Evolutionary conservation across 2,329 filamentous ascomycete genomes (phyloP).

Genomic region (Sporothrix luriei): DNA sequence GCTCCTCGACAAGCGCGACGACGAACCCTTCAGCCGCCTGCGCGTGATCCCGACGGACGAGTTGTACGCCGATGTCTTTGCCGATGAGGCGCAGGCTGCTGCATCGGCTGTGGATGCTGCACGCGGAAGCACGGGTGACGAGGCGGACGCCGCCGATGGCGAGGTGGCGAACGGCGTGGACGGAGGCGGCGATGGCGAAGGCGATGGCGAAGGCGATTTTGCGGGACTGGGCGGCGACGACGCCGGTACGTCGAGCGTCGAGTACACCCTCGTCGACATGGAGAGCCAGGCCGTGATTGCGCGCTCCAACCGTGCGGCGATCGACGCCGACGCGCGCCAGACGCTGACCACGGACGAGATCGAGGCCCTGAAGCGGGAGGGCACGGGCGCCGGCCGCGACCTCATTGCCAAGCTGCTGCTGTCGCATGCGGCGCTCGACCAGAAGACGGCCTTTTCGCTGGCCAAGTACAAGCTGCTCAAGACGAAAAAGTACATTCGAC

Average conservation of each 20-base stretch:
- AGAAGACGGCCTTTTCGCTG: slow-evolving; percentile 91
- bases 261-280: slow-evolving; percentile 52
- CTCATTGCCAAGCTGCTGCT: slow-evolving; percentile 91
- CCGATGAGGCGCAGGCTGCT: slow-evolving; percentile 42
- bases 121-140: slow-evolving; percentile 1
- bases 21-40: slow-evolving; percentile 67
- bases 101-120: slow-evolving; percentile 41
- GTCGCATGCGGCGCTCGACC: slow-evolving; percentile 84
- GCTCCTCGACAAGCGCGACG: slow-evolving; percentile 69
- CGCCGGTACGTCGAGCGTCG: slow-evolving; percentile 49
- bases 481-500: slow-evolving; percentile 86
- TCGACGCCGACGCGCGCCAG: slow-evolving; percentile 62
- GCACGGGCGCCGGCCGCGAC: slow-evolving; percentile 78
- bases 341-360: slow-evolving; percentile 75
- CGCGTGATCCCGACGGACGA: slow-evolving; percentile 80
- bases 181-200: slow-evolving; percentile 35
- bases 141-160: not conserved
- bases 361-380: slow-evolving; percentile 72
- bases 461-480: slow-evolving; percentile 97
- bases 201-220: not conserved
- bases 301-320: slow-evolving; percentile 59
- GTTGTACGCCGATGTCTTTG: slow-evolving; percentile 77
- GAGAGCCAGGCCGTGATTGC: slow-evolving; percentile 54
- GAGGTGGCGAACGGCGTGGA: slow-evolving; percentile 46
- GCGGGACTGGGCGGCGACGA: slow-evolving; percentile 43